Evolutionary conservation across 2,329 filamentous ascomycete species (phyloP), one percentile per base, ranked within the genome.

Genomic region (Fusarium nurragi): DNA sequence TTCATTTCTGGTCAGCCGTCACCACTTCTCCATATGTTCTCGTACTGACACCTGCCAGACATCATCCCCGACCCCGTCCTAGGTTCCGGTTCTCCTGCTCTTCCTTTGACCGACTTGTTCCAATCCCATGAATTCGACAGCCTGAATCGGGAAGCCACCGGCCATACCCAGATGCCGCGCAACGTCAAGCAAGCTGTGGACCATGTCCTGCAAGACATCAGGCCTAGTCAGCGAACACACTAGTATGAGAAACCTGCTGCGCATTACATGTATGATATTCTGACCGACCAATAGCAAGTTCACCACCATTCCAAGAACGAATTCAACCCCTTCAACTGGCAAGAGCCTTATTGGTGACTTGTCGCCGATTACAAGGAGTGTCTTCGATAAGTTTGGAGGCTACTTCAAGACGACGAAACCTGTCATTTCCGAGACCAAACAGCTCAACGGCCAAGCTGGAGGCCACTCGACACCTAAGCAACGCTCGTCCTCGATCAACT

Each of bases 161-260:
- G 80, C 61, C 78, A 86, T 22, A 80, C 83, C 44, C 83, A 85
- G 39, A 83, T 83, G 26, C 89, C 90, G 19, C 85, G 86, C 73
- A 86, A 87, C 64, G 80, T 94, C 43, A 89, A 91, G 68, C 87
- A 89, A 68, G 90, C 88, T 12, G 82, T 94, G 41, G 85, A 90
- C 69, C 89, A 94, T 74, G 82, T 97, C 26, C 86, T 92, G 55
- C 87, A 89, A 64, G 84, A 97, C 37, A 77, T 97, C 54, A 88
- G 88, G 72, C 85, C 88, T 3, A 85, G 89, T n/a, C 88, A 89
- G 60, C 80, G 91, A 64, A 89, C 90, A 11, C 80, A 90, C 71
- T 92, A 86, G 90, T 91, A 78, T 74, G 82, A 71, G 21, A 44
- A 49, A 16, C 21, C 11, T 32, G 12, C 22, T 46, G 28, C 25